phyloP scores from a whole-genome alignment of 2,329 filamentous ascomycete genomes.

The Cryphonectria japonica region DNA sequence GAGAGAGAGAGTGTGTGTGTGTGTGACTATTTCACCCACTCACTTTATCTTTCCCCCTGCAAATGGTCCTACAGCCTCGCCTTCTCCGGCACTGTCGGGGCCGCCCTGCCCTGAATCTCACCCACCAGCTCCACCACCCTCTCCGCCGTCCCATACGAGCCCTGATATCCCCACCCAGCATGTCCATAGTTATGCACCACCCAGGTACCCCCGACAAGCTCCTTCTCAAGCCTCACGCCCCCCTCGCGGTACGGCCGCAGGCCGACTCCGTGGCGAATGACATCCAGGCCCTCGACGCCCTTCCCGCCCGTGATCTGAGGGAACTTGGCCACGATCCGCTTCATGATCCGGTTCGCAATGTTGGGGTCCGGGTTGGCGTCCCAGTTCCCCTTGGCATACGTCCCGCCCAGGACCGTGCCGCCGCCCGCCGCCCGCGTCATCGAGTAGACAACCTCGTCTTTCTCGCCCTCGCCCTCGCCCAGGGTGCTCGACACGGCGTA shows the following conservation, averaged over 20 bases:
- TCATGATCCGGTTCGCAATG: constrained; percentile 83
- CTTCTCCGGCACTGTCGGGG: constrained; percentile 34
- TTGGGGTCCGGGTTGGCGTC: constrained; percentile 78
- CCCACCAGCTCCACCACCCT: constrained; percentile 68
- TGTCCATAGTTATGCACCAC: constrained; percentile 86
- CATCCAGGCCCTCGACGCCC: constrained; percentile 72
- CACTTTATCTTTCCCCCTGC: too few species aligned
- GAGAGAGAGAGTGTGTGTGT: too few species aligned
- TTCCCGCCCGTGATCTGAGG: constrained; percentile 67
- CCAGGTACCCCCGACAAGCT: constrained; percentile 64
- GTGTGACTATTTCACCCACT: too few species aligned
- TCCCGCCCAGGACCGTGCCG: constrained; percentile 85
- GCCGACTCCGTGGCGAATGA: constrained; percentile 83
- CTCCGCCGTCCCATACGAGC: constrained; percentile 71
- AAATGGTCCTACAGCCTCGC: constrained; percentile 15
- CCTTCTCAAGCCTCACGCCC: constrained; percentile 76
- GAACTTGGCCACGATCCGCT: constrained; percentile 67
- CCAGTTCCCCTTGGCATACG: constrained; percentile 79
- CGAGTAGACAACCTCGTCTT: constrained; percentile 74
- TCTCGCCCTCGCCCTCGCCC: constrained; percentile 66
- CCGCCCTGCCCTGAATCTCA: constrained; percentile 51
- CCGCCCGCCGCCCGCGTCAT: constrained; percentile 83
- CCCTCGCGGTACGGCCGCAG: constrained; percentile 74
- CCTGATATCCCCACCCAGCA: constrained; percentile 76
- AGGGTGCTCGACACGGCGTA: constrained; percentile 66